phyloP scores from a whole-genome alignment of 1,284 basidiomycete species.

The Fomitopsis pinicola region DNA sequence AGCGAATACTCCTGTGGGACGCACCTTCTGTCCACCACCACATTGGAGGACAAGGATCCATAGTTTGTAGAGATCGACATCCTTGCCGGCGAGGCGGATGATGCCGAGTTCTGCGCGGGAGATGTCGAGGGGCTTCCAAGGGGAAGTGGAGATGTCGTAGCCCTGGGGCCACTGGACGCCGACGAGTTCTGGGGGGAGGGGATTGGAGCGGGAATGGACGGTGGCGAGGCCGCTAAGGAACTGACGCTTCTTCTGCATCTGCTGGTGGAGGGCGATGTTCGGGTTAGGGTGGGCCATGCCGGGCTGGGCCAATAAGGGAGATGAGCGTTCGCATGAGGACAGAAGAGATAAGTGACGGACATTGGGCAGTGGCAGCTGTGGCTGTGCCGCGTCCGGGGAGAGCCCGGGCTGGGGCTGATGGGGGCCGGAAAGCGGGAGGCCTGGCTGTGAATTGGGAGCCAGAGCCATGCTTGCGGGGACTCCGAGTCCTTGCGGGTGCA shows the following conservation, averaged over 20 bases:
- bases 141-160: slow-evolving; percentile 57
- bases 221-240: slow-evolving; percentile 57
- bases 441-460: neutral
- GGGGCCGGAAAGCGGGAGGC: slow-evolving; percentile 19
- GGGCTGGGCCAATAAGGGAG: slow-evolving; percentile 11
- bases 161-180: slow-evolving; percentile 45
- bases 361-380: slow-evolving; percentile 17
- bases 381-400: slow-evolving; percentile 14
- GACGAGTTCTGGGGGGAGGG: slow-evolving; percentile 64
- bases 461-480: no score
- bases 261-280: slow-evolving; percentile 9
- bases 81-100: slow-evolving; percentile 70
- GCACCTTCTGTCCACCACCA: slow-evolving; percentile 58
- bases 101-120: slow-evolving; percentile 50
- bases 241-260: slow-evolving; percentile 44
- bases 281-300: slow-evolving; percentile 16
- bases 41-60: slow-evolving; percentile 53
- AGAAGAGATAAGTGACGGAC: slow-evolving; percentile 16
- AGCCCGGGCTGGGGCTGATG: slow-evolving; percentile 16
- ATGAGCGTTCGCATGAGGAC: slow-evolving; percentile 9
- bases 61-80: slow-evolving; percentile 71
- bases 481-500: slow-evolving; percentile 14
- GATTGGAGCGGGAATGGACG: slow-evolving; percentile 43
- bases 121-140: slow-evolving; percentile 60
- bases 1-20: slow-evolving; percentile 11